phyloP scores from a whole-genome alignment of 345 rosid genomes.

The Salix purpurea region DNA sequence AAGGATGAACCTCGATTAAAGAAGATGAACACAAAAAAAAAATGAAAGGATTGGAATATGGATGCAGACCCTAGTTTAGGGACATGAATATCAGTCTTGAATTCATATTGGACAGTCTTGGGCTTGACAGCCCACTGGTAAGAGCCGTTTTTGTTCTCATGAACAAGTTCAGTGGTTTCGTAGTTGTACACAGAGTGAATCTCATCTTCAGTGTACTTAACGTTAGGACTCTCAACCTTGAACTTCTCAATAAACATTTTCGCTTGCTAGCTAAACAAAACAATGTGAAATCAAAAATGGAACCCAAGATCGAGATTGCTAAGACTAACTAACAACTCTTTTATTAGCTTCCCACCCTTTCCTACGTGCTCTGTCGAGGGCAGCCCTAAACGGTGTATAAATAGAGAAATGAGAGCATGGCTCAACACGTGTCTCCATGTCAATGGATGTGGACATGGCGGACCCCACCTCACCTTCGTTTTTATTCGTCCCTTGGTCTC shows the following conservation, averaged over 20 bases:
- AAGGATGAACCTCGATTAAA: background rate
- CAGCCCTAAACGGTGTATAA: conserved; percentile 4
- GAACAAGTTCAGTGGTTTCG: conserved; percentile 91
- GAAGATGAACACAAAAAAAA: background rate
- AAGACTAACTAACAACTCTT: background rate
- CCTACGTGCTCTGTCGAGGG: background rate
- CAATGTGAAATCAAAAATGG: background rate
- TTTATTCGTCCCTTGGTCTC: background rate
- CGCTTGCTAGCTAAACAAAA: background rate
- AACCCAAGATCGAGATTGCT: background rate
- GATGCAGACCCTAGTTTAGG: conserved; percentile 79
- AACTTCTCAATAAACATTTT: conserved; percentile 81
- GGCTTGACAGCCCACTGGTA: conserved; percentile 90
- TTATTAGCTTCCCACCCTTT: background rate
- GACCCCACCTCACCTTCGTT: background rate
- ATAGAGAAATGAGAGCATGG: background rate
- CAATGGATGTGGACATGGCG: conserved; percentile 19
- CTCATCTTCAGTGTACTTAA: conserved; percentile 76
- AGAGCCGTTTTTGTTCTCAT: conserved; percentile 69
- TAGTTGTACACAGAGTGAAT: conserved; percentile 81
- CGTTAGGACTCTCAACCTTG: conserved; percentile 84
- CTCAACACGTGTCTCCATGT: conserved; percentile 24
- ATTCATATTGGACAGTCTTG: conserved; percentile 79
- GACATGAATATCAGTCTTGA: conserved; percentile 67
- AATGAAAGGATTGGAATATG: background rate